phyloP scores from a whole-genome alignment of 768 basidiomycete genomes.

The Exidia glandulosa region DNA sequence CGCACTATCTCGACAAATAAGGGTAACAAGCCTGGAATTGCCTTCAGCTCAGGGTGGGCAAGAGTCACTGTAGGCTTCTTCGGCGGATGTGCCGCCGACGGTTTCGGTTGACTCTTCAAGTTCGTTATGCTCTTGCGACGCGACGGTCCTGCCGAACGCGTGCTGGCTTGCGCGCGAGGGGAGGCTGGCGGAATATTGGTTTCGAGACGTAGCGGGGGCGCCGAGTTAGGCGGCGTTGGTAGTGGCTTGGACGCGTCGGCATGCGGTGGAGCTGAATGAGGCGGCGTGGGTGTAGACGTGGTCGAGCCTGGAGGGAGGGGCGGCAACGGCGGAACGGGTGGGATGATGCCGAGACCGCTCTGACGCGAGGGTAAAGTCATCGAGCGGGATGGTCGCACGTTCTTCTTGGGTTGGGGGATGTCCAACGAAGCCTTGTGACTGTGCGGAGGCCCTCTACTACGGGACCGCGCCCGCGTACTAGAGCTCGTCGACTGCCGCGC shows the following conservation, averaged over 20 bases:
- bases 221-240: not conserved
- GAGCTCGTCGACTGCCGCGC: slow-evolving; percentile 16
- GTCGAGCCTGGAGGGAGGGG: slow-evolving; percentile 20
- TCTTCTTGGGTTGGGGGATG: slow-evolving; percentile 11
- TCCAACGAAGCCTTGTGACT: slow-evolving; percentile 6
- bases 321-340: slow-evolving; percentile 34
- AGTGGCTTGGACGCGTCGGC: not conserved
- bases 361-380: slow-evolving; percentile 40
- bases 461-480: slow-evolving; percentile 21
- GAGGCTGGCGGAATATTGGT: not conserved
- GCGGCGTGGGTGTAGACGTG: slow-evolving; percentile 6
- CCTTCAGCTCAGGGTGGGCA: slow-evolving; percentile 63
- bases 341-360: slow-evolving; percentile 25
- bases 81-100: slow-evolving; percentile 8
- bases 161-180: not conserved
- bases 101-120: slow-evolving; percentile 2
- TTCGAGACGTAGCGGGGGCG: not conserved
- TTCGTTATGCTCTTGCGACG: not conserved
- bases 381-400: slow-evolving; percentile 12
- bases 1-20: slow-evolving; percentile 84
- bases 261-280: not conserved
- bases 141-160: not conserved
- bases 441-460: slow-evolving; percentile 14
- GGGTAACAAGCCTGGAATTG: slow-evolving; percentile 75
- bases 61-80: slow-evolving; percentile 36